Evolutionary conservation across 805 yeast species (phyloP), one percentile per base, ranked within the genome.

Genomic region (Zygosaccharomyces pseudorouxii): DNA sequence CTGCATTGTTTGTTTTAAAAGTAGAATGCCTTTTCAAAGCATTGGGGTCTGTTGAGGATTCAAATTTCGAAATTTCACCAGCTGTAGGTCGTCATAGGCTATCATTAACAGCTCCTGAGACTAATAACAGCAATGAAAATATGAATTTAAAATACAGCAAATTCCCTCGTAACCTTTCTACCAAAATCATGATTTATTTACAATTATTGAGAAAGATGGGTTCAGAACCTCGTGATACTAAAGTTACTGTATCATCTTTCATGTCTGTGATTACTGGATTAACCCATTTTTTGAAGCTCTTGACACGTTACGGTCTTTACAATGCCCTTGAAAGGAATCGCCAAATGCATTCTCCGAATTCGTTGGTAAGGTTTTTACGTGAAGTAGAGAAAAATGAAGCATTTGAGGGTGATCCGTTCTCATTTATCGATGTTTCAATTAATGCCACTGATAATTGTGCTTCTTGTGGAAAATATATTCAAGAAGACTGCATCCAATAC

Each of bases 221-320:
- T 20, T 58, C 68, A 6, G 70, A 71, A 3, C 48, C 67, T 12
- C 57, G 63, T 20, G 52, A 55, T 3, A 53, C 60, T 3, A 69
- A 67, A 40, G 55, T 63, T 12, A 56, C 60, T 7, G 69, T 78
- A 36, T 79, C 89, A 0, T 82, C 86, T 3, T 67, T 92, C 35
- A 75, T 93, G 55, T 80, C 92, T 0, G 80, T 90, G 9, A 90
- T 90, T 4, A 88, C 97, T 1, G 89, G 95, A 0, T 72, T 92
- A 57, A 97, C 99, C 0, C 98, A 93, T 64, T 92, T 89, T 66
- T 73, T 93, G 58, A 93, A 93, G 65, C 73, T 92, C 5, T 71
- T 93, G 19, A 85, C 92, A 4, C 74, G 97, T 53, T 80, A 81
- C 59, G 93, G 97, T 0, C 75, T 93, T 37, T 78, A 81, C 50